Evolutionary conservation across 805 yeast species (phyloP), one percentile per base, ranked within the genome.

Genomic region (Blastobotrys muscicola): DNA sequence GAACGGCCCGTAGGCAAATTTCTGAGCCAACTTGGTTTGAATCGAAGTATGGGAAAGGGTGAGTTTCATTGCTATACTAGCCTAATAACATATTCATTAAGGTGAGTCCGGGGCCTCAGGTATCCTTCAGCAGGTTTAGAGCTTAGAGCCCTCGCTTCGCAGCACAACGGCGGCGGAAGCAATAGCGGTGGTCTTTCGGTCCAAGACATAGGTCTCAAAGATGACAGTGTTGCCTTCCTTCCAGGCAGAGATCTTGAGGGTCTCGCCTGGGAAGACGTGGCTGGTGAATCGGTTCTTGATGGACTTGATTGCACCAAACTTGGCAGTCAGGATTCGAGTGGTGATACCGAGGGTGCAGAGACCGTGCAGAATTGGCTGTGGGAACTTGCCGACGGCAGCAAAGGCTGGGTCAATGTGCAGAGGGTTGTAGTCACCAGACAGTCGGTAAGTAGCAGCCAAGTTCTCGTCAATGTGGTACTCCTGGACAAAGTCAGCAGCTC

Each of bases 341-440:
- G 84, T 68, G 46, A 89, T 75, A 48, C 98, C 98, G 61, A 85
- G 77, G 13, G 85, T 74, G 57, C 94, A 83, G 65, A 90, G 74
- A 36, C 98, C 98, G 66, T 90, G 98, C 52, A 90, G 73, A 54
- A 90, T 90, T 39, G 98, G 98, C 44, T 69, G 67, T 39, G 78
- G 78, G 62, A 90, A 90, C 48, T 82, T 82, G 39, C 90, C 97
- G 45, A 84, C 84, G 50, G 80, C 76, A 11, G 97, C 97, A 65
- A 89, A 82, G 29, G 62, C 70, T 13, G 97, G 97, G 67, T 90
- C 97, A 60, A 90, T 81, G 68, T 89, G 98, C 55, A 90, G 74
- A 47, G 98, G 98, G 65, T 90, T 90, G 64, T 80, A 80, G 69
- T 90, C 98, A 43, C 96, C 97, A 48, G 90, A 81, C 48, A 90